Base-by-base conservation (phyloP, 331 rosid species). In the Malus hybrid region DNA sequence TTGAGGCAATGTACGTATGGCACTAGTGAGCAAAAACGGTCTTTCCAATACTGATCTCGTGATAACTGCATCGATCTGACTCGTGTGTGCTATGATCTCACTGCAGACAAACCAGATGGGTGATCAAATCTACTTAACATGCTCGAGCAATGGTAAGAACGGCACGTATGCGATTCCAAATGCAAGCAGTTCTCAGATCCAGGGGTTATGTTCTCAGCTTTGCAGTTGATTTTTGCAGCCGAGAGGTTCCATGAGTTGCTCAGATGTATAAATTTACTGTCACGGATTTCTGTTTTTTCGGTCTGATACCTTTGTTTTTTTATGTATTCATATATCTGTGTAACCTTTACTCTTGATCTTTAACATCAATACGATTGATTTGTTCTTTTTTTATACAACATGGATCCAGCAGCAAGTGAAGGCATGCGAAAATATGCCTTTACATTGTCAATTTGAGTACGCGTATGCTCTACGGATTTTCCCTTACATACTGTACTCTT, bases 91-190 rank as follows among this genome's bases (percentile, higher is more conserved):
- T n/a, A 69, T 79, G 9, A 36, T 28, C 63, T 57, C 42, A 83
- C 76, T 81, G 85, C 99, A 94, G 99, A 72, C 96, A 62, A 81
- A 44, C 80, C 96, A 92, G 81, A 58, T 79, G 13, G 97, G 92
- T 34, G 82, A 83, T 81, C 96, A 94, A 89, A 77, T 86, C 75
- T 88, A 74, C 39, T 55, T 94, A 46, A 94, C 97, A 22, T 94
- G 99, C 89, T 87, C 96, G 6, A 90, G 80, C 84, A 94, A 85
- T 75, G 97, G 96, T 22, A 92, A 86, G 72, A 85, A 86, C 12
- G 72, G 44, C 34, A 69, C 66, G 46, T 90, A 92, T 81, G 13
- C 33, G 3, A 32, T 82, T 70, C 68, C 79, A 55, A 77, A 88
- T 81, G 87, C 91, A 48, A 74, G 85, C 72, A 78, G 64, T 80